Evolutionary conservation across 352 stramenopile species (phyloP), one percentile per base, ranked within the genome.

Genomic region (Globisporangium barbulae): DNA sequence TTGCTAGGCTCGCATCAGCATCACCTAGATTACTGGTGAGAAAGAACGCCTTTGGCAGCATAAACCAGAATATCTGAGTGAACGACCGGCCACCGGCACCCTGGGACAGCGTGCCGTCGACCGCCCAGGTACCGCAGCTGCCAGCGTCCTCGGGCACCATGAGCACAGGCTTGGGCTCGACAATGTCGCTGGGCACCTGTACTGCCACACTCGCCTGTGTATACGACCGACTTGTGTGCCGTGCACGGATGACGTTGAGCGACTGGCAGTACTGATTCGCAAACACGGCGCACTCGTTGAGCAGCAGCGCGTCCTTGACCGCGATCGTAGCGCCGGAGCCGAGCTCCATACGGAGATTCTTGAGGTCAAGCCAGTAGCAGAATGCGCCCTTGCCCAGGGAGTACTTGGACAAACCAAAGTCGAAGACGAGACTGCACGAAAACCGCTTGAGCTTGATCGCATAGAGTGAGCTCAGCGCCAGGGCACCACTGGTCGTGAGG

Each of bases 321-420:
- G 73, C 59, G 19, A 91, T 65, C 0, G 82, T 88, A 1, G 78
- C 71, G 13, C 70, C 69, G 5, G 68, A 42, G 10, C 81, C 79
- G 0, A 91, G 60, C 4, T 79, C 68, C 6, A 91, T 69, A 5
- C 72, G 76, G 22, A 93, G 65, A 13, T 69, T 79, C 47, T 72
- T 79, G 1, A 81, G 63, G 53, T 90, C 73, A 5, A 87, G 53
- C 84, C 84, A 93, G 1, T 83, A 54, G 28, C 84, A 93, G 0
- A 35, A 57, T 2, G 74, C 63, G 0, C 69, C 67, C 0, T 45
- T 63, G 4, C 84, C 84, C 1, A 93, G 68, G 0, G 69, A 68
- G 44, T 82, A 80, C 33, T 71, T 68, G 0, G 67, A 65, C 1
- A 56, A 37, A 13, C 65, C 69, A 0, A 84, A 60, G 37, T 81